Base-by-base conservation (phyloP, 2,329 filamentous ascomycete species). In the Chaetomiaceae sp. region DNA sequence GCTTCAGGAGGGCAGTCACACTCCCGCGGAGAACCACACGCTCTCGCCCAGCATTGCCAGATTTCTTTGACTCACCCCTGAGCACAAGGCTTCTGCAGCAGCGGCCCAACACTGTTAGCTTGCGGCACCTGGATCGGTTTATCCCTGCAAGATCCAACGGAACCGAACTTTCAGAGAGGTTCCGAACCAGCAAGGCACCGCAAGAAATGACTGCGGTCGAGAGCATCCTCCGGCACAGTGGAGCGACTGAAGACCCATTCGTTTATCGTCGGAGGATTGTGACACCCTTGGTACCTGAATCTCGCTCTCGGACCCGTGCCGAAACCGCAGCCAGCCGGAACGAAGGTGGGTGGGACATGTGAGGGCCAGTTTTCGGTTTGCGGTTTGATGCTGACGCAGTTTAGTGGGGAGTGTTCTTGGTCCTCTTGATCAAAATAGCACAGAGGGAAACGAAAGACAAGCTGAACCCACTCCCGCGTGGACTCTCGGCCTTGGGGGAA, bases 401-500 rank as follows among this genome's bases (percentile, higher is more conserved):
- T n/a, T 38, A 60, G 53, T 56, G 44, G 61, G 62, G 8, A 63
- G 58, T 25, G 57, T 67, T 23, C 55, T 66, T 14, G 59, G 58
- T 1, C 58, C 58, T 17, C 25, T 63, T 3, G 54, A 58, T 10
- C 60, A 60, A 7, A 65, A 63, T 48, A 45, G 35, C 23, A 45
- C 42, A 39, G 41, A 53, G 21, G 30, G 44, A 20, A 25, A 20
- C 16, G 65, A 66, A 33, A 65, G 76, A 50, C 74, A 83, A 63
- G 71, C 81, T 54, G 91, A 86, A 64, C 70, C 75, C 55, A 85
- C 86, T 3, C 78, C 83, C 9, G 76, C 92, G 16, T 95, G 88
- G 89, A 80, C 82, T 16, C 82, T 93, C 10, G 87, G 88, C 44
- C 78, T 81, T n/a, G 70, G 73, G 7, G 72, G 71, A 21, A 70